phyloP scores from a whole-genome alignment of 768 basidiomycete genomes.

The Boletus speciosus region DNA sequence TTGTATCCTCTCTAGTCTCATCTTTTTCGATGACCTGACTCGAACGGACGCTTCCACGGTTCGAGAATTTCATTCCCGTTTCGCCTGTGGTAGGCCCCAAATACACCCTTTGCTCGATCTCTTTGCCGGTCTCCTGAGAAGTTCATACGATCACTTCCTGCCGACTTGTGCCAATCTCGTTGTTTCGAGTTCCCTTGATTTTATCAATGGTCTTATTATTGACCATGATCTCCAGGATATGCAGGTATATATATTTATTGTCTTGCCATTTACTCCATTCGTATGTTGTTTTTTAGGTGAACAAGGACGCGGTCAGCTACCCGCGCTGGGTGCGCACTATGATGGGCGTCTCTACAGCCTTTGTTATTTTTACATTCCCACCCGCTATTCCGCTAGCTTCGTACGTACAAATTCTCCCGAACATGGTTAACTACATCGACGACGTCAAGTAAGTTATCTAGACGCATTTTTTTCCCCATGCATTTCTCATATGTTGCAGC shows the following conservation, averaged over 20 bases:
- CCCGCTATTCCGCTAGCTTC: conserved; percentile 1
- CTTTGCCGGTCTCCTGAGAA: background rate
- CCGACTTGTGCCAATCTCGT: conserved; percentile 3
- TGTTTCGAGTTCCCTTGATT: conserved; percentile 4
- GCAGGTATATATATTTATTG: background rate
- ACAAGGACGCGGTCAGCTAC: background rate
- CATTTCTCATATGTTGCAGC: background rate
- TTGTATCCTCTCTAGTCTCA: background rate
- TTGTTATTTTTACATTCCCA: conserved; percentile 7
- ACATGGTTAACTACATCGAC: conserved; percentile 5
- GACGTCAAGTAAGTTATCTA: background rate
- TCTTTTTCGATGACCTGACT: conserved; percentile 6
- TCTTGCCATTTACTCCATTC: background rate
- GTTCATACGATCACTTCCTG: conserved; percentile 3
- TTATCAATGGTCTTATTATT: background rate
- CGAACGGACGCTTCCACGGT: background rate
- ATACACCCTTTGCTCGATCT: conserved; percentile 2
- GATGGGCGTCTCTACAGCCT: conserved; percentile 1
- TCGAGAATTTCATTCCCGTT: conserved; percentile 5
- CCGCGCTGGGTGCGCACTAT: conserved; percentile 4
- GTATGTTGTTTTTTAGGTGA: background rate
- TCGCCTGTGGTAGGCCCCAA: background rate
- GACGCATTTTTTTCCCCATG: background rate
- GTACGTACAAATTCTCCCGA: conserved; percentile 5
- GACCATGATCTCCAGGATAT: conserved; percentile 2